Percentiles rank a stretch among this genome's conserved stretches.
Evolutionary conservation across 306 rosid genomes (phyloP).

Genomic region (Canavalia gladiata): DNA sequence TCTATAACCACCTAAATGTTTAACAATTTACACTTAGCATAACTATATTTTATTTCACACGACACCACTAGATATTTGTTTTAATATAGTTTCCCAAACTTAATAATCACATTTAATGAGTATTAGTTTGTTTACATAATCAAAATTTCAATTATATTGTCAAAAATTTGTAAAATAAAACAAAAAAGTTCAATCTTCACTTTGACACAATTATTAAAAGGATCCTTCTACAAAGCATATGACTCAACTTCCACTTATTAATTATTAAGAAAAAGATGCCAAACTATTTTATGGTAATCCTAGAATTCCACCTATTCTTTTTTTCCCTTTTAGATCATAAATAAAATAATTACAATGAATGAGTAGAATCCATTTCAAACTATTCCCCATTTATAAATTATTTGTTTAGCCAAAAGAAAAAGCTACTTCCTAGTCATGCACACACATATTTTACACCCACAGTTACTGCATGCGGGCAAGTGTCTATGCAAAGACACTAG

Average conservation of each 20-base stretch:
- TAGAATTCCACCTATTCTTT: constrained; percentile 12
- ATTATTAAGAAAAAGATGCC: constrained; percentile 10
- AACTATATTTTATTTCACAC: constrained; percentile 29
- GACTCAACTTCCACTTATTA: neutral
- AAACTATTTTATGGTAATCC: constrained; percentile 22
- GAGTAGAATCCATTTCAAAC: constrained; percentile 23
- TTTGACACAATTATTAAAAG: constrained; percentile 19
- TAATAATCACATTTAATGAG: neutral
- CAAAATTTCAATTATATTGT: constrained; percentile 33
- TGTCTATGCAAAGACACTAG: neutral
- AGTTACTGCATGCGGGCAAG: neutral
- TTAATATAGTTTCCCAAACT: constrained; percentile 14
- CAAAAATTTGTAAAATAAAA: constrained; percentile 29
- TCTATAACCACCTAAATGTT: neutral
- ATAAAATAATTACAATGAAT: constrained; percentile 22
- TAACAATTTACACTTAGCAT: constrained; percentile 32
- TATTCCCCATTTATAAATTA: neutral
- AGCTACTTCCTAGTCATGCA: neutral
- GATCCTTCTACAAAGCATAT: neutral
- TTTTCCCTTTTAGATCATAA: constrained; percentile 21
- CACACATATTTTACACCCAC: constrained; percentile 37
- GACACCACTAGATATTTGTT: constrained; percentile 11
- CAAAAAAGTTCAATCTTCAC: constrained; percentile 9
- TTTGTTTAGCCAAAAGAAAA: neutral
- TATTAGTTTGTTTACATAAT: constrained; percentile 37